Evolutionary conservation across 768 basidiomycete genomes (phyloP), one percentile per base, ranked within the genome.

Genomic region (Clathrus columnatus): DNA sequence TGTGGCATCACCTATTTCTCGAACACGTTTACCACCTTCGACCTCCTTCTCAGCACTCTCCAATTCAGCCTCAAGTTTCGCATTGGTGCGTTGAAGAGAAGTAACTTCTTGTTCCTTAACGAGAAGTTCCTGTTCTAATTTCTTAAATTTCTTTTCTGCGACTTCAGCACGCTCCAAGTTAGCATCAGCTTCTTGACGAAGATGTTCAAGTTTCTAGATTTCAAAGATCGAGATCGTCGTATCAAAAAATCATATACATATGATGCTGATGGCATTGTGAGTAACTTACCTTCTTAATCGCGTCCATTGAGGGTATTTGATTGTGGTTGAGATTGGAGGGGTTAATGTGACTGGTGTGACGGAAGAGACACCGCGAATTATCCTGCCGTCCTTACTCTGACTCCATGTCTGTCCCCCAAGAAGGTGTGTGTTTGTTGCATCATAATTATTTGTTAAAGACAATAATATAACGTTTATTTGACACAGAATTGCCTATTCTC

Each of bases 401-500:
- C 82, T 69, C 47, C 26, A 75, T 77, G 36, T 77, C 84, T 50
- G 85, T 91, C 52, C 82, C 87, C 54, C 88, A 89, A 63, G 86
- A 90, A 78, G 88, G 88, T 85, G 61, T 60, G 72, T 63, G 50
- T 64, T 58, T 60, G 30, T 50, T 20, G 58, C 48, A 46, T 59
- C 61, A 55, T 46, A 57, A 61, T 64, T 49, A 58, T 56, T 20
- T 28, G 24, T 52, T 54, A 58, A 57, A 43, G 51, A 54, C 55
- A 67, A 60, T 41, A 59, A 45, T 45, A 24, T 47, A 54, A 50
- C 55, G 54, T 59, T 44, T 49, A 64, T 66, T 64, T 68, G 63
- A 55, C 66, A 65, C 73, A 85, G 95, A 98, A 74, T 76, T 93
- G 60, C 85, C 90, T 57, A 91, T 98, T 69, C 84, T 98, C 65